These are phyloP conservation scores for Fraxinus quadrangulata DNA, from an alignment of 257 asterid genomes.

Conservation along the genomic window DNA sequence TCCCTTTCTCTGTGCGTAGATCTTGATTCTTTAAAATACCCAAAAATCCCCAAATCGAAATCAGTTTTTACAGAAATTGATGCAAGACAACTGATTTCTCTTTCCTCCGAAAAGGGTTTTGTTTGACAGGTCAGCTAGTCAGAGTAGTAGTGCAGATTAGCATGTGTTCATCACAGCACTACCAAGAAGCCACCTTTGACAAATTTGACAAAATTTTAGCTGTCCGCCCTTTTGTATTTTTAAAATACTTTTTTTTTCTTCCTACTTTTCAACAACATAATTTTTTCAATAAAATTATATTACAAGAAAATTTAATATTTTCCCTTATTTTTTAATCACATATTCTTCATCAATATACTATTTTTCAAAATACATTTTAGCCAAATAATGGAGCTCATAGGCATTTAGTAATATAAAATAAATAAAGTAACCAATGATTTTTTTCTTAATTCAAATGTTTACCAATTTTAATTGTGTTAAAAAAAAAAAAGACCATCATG, in stretches of 20 bases:
- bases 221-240: not conserved
- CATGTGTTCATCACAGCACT: constrained; percentile 16
- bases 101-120: constrained; percentile 16
- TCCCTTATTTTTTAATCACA: no score
- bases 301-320: no score
- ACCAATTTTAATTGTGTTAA: no score
- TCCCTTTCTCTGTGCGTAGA: constrained; percentile 15
- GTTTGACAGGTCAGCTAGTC: constrained; percentile 40
- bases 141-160: constrained; percentile 21
- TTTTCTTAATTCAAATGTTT: no score
- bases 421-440: no score
- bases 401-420: constrained; percentile 6
- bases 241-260: no score
- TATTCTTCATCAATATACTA: no score
- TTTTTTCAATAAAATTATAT: no score
- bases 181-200: constrained; percentile 18
- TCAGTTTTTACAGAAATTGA: constrained; percentile 18
- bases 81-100: constrained; percentile 1
- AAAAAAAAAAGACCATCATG: no score
- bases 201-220: constrained; percentile 16
- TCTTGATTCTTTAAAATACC: constrained; percentile 29
- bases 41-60: constrained; percentile 16
- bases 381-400: not conserved
- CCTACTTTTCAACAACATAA: no score
- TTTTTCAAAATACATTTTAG: no score